These are phyloP conservation scores for Wallacemonas sp. DNA, from an alignment of 208 protist genomes.

Conservation along the genomic window DNA sequence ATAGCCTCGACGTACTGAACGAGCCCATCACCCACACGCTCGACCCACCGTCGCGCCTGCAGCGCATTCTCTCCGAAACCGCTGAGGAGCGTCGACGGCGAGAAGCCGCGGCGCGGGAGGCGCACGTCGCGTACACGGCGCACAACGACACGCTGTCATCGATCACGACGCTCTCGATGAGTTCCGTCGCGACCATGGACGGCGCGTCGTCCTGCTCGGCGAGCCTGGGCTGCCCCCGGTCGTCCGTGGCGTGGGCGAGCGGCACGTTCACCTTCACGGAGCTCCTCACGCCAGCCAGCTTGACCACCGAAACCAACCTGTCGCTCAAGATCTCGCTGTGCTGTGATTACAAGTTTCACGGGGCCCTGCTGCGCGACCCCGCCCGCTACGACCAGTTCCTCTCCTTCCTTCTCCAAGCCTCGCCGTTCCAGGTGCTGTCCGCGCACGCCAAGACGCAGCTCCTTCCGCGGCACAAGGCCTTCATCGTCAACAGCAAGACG, in stretches of 20 bases:
- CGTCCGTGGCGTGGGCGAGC: slow-evolving; percentile 82
- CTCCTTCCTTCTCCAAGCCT: slow-evolving; percentile 64
- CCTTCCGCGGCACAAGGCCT: slow-evolving; percentile 54
- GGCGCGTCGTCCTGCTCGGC: slow-evolving; percentile 34
- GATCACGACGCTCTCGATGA: slow-evolving; percentile 15
- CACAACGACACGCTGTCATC: not conserved
- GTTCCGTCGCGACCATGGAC: slow-evolving; percentile 8
- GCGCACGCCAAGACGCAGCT: slow-evolving; percentile 56
- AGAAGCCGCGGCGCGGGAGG: not conserved
- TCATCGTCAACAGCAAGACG: slow-evolving; percentile 40
- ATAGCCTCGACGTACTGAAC: slow-evolving; percentile 5
- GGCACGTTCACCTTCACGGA: slow-evolving; percentile 60
- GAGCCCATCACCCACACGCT: not conserved
- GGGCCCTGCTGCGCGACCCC: slow-evolving; percentile 50
- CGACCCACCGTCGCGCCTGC: slow-evolving; percentile 2
- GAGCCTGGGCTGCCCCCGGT: slow-evolving; percentile 64
- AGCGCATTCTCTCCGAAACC: not conserved
- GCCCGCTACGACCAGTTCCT: slow-evolving; percentile 76
- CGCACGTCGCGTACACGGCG: not conserved
- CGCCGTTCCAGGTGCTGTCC: slow-evolving; percentile 76
- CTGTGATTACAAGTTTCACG: slow-evolving; percentile 79
- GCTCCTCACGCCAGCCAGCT: slow-evolving; percentile 67
- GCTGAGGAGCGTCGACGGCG: not conserved
- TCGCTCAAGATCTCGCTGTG: slow-evolving; percentile 79
- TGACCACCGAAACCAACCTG: slow-evolving; percentile 48